These are phyloP conservation scores for Firmiana major DNA, from an alignment of 345 rosid genomes.

Conservation along the genomic window DNA sequence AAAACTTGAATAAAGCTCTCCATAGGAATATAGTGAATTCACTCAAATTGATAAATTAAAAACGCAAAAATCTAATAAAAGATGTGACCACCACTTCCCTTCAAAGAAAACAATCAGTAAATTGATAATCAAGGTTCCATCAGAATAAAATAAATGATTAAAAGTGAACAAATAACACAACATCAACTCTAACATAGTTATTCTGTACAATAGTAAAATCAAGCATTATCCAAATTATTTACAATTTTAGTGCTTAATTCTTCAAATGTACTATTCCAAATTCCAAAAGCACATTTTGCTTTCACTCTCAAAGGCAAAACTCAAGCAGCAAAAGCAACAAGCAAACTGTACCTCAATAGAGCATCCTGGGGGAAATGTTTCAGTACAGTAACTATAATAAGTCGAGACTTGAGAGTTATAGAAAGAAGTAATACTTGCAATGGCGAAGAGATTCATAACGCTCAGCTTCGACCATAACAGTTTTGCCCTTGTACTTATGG, in stretches of 20 bases:
- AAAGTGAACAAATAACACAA: neutral
- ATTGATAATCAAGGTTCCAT: neutral
- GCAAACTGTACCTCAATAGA: neutral
- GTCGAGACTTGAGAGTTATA: neutral
- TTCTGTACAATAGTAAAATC: neutral
- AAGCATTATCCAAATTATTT: neutral
- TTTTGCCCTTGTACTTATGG: slow-evolving; percentile 82
- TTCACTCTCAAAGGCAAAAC: neutral
- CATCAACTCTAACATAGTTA: neutral
- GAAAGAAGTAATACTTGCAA: slow-evolving; percentile 62
- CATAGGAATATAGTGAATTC: neutral
- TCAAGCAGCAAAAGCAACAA: slow-evolving; percentile 1
- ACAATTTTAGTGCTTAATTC: neutral
- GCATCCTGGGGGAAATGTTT: neutral
- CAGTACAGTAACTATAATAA: neutral
- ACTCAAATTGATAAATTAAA: neutral
- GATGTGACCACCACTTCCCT: too few relatives aligned
- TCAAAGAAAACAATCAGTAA: too few relatives aligned
- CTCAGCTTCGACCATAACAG: slow-evolving; percentile 78
- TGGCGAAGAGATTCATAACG: slow-evolving; percentile 95
- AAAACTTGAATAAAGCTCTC: neutral
- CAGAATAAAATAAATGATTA: neutral
- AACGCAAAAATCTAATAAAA: neutral
- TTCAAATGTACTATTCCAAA: neutral
- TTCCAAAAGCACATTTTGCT: neutral